Evolutionary conservation across 495 filamentous ascomycete genomes (phyloP).

Genomic region (Penicillium cinerascens): DNA sequence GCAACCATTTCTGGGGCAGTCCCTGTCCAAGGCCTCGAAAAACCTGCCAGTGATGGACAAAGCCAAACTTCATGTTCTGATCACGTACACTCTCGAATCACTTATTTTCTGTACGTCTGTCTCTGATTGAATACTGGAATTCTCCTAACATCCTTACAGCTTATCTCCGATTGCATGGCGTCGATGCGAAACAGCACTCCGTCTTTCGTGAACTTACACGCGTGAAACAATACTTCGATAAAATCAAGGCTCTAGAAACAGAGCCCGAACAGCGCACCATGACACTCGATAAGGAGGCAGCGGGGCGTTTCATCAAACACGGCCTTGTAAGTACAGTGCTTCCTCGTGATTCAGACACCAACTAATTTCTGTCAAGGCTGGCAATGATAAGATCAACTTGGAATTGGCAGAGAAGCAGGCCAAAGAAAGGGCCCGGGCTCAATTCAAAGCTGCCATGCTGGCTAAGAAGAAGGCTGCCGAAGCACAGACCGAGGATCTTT

Average conservation of each 20-base stretch:
- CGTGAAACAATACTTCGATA: constrained; percentile 88
- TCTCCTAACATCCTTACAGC: constrained; percentile 46
- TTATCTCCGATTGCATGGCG: constrained; percentile 73
- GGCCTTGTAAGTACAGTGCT: constrained; percentile 59
- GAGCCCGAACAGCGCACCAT: constrained; percentile 52
- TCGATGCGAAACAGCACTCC: constrained; percentile 76
- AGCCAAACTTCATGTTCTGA: constrained; percentile 82
- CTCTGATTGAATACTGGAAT: background rate
- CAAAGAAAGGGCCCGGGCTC: constrained; percentile 49
- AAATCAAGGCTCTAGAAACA: constrained; percentile 68
- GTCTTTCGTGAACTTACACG: constrained; percentile 80
- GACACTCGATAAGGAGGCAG: constrained; percentile 75
- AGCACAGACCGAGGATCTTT: constrained; percentile 10
- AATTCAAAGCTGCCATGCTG: constrained; percentile 46
- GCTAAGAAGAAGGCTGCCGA: constrained; percentile 31
- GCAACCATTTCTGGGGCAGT: constrained; percentile 58
- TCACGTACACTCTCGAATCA: constrained; percentile 87
- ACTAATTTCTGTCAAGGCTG: constrained; percentile 41
- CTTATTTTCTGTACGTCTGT: constrained; percentile 72
- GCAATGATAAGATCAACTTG: constrained; percentile 59
- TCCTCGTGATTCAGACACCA: background rate
- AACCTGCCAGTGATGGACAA: constrained; percentile 90
- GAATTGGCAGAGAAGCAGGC: constrained; percentile 51
- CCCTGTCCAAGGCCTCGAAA: constrained; percentile 62
- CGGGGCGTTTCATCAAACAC: constrained; percentile 73